A percentile compares a stretch with the other conserved stretches of the same genome.
phyloP scores from a whole-genome alignment of 176 grass and related monocot genomes.

The Triticum timopheevii region DNA sequence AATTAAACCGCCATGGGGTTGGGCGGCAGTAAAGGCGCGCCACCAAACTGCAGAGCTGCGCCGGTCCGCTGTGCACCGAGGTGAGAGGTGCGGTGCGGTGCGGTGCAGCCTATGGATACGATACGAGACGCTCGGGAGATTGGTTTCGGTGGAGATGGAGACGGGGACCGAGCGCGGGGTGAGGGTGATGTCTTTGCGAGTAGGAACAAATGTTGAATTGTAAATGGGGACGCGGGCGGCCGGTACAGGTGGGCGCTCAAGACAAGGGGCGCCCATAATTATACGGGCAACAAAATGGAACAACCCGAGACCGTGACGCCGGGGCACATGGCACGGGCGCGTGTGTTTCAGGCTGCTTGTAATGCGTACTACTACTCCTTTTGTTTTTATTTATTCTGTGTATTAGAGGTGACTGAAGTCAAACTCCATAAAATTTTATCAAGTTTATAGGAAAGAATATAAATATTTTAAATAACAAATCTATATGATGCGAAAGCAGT shows the following conservation, averaged over 20 bases:
- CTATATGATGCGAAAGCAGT: too few relatives aligned
- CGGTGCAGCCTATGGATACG: neutral
- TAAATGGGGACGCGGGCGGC: neutral
- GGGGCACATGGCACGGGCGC: neutral
- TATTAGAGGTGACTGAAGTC: too few relatives aligned
- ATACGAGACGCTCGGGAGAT: neutral
- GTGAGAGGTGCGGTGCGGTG: neutral
- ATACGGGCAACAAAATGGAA: neutral
- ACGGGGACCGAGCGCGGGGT: neutral
- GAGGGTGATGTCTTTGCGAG: neutral
- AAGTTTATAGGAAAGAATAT: too few relatives aligned
- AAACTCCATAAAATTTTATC: too few relatives aligned
- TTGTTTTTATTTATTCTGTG: too few relatives aligned
- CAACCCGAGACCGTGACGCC: neutral
- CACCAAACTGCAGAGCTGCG: slow-evolving; percentile 25
- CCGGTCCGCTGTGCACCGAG: neutral
- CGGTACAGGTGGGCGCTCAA: slow-evolving; percentile 3
- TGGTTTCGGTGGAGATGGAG: neutral
- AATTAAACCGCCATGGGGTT: slow-evolving; percentile 29
- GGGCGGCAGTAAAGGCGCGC: slow-evolving; percentile 42
- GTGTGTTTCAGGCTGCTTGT: neutral
- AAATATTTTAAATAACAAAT: too few relatives aligned
- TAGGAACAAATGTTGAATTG: slow-evolving; percentile 40
- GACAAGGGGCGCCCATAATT: slow-evolving; percentile 15
- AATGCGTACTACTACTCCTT: too few relatives aligned